Evolutionary conservation across 805 yeast genomes (phyloP), one percentile per base, ranked within the genome.

Genomic region (Ogataea dorogensis): DNA sequence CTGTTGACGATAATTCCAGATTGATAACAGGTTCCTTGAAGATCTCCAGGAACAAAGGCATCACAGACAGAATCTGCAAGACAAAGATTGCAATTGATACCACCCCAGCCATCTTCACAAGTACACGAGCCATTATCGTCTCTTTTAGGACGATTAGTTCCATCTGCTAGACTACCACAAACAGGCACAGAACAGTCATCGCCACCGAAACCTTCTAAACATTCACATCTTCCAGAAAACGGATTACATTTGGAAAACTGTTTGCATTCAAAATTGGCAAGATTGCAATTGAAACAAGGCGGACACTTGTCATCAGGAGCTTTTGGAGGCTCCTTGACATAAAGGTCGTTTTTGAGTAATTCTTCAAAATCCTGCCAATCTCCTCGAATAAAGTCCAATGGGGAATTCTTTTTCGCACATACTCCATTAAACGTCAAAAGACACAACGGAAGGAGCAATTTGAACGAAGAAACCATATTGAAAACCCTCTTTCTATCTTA

Each of bases 81-180:
- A 62, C 98, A 93, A 57, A 93, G 61, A 53, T 85, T 93, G 70
- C 98, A 93, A 56, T 93, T 93, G 54, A 93, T 83, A 28, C 98
- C 98, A 4, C 68, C 65, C 98, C 98, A 93, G 3, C 98, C 98
- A 3, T 70, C 70, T 32, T 74, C 73, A 63, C 98, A 91, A 0
- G 65, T 65, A 62, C 98, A 93, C 0, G 68, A 48, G 1, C 70
- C 61, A 10, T 70, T 73, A 15, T 65, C 49, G 5, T 75, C 62
- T 53, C 93, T 67, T 9, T 72, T 48, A 0, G 95, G 95, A 40
- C 98, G 70, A 24, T 59, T 55, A 27, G 65, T 65, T 21, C 85
- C 88, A 43, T 77, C 79, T 0, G 79, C 61, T 12, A 89, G 67
- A 0, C 86, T 70, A 2, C 98, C 98, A 67, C 98, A 93, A 22